These are phyloP conservation scores for Bidens hawaiensis DNA, from an alignment of 140 eudicot genomes.

Conservation along the genomic window DNA sequence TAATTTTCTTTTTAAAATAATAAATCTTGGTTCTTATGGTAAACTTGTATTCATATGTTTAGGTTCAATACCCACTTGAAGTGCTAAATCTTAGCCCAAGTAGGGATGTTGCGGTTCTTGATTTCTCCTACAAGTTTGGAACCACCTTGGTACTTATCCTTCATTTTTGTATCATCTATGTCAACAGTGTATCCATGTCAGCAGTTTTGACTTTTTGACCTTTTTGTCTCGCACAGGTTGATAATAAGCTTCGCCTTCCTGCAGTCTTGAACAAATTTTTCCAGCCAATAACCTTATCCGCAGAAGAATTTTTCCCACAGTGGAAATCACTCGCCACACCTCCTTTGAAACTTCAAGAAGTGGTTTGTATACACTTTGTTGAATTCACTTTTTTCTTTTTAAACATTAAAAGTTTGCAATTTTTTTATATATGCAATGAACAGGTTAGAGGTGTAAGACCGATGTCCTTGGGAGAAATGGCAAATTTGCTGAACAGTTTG, in stretches of 20 bases:
- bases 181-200: background rate
- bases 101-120: slow-evolving; percentile 92
- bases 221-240: slow-evolving; percentile 50
- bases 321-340: slow-evolving; percentile 97
- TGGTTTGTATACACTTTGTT: slow-evolving; percentile 43
- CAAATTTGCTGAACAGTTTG: slow-evolving; percentile 60
- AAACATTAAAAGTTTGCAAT: background rate
- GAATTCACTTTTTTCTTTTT: background rate
- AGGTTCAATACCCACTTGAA: slow-evolving; percentile 99
- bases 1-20: background rate
- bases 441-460: slow-evolving; percentile 97
- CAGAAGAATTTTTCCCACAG: slow-evolving; percentile 87
- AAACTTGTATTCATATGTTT: background rate
- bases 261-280: slow-evolving; percentile 82
- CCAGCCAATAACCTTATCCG: slow-evolving; percentile 73
- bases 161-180: background rate
- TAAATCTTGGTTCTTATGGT: background rate
- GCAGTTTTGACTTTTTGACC: slow-evolving; percentile 12
- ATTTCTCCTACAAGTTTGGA: slow-evolving; percentile 83
- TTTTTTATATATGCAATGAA: background rate
- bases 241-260: slow-evolving; percentile 84
- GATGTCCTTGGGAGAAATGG: slow-evolving; percentile 78
- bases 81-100: slow-evolving; percentile 77
- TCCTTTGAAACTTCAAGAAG: slow-evolving; percentile 98
- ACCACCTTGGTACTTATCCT: slow-evolving; percentile 48